A percentile compares a stretch with the other conserved stretches of the same genome.
Conservation (phyloP, 2,329 filamentous ascomycete species). For the Colletotrichum nymphaeae region DNA sequence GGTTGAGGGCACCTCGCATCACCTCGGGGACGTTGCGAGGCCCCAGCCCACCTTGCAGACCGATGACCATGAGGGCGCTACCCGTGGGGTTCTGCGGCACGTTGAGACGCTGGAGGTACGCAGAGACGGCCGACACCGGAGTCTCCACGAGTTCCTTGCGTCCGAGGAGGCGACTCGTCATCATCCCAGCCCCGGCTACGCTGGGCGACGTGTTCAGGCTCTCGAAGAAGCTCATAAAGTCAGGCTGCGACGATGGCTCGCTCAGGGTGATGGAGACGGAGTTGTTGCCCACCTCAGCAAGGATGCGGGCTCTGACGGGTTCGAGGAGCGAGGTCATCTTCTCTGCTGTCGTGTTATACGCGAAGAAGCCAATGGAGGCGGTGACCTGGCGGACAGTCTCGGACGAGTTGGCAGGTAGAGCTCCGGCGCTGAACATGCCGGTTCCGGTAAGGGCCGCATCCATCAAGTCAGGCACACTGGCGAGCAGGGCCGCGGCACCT, state of each 20-base stretch:
- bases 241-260: not conserved
- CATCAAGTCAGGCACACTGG: slow-evolving; percentile 21
- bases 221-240: slow-evolving; percentile 24
- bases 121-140: not conserved
- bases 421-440: not conserved
- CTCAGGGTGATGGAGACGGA: slow-evolving; percentile 14
- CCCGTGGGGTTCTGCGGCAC: not conserved
- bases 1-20: slow-evolving; percentile 47
- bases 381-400: not conserved
- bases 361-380: slow-evolving; percentile 17
- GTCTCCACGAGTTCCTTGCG: slow-evolving; percentile 33
- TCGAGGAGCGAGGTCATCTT: not conserved
- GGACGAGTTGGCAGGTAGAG: not conserved
- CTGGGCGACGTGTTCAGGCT: slow-evolving; percentile 8
- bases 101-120: slow-evolving; percentile 20
- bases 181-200: slow-evolving; percentile 3
- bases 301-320: slow-evolving; percentile 9
- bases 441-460: slow-evolving; percentile 9
- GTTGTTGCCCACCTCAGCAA: slow-evolving; percentile 14
- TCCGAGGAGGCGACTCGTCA: slow-evolving; percentile 34
- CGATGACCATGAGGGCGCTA: slow-evolving; percentile 26
- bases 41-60: slow-evolving; percentile 30
- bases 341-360: slow-evolving; percentile 16
- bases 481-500: slow-evolving; percentile 2
- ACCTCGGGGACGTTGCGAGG: slow-evolving; percentile 17